These are phyloP conservation scores for Vitis hybrid DNA, from an alignment of 177 flowering plant species.

Conservation along the genomic window DNA sequence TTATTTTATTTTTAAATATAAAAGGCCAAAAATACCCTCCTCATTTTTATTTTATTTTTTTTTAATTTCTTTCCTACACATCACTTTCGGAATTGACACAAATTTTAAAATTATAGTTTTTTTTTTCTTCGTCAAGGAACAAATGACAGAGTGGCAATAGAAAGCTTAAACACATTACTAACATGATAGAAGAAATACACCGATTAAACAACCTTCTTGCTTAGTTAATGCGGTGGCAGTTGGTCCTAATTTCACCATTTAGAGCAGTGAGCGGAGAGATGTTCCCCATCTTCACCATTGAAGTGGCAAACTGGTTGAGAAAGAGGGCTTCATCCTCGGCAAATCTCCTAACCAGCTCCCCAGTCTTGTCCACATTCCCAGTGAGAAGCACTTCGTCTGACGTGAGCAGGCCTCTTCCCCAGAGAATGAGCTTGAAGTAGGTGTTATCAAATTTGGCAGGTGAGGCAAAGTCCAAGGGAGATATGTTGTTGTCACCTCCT, in stretches of 20 bases:
- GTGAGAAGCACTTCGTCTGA: conserved; percentile 83
- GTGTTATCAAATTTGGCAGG: conserved; percentile 79
- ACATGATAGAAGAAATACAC: too few relatives aligned
- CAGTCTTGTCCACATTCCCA: conserved; percentile 44
- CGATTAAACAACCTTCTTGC: neutral
- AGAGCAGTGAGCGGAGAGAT: conserved; percentile 63
- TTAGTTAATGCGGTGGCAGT: conserved; percentile 60
- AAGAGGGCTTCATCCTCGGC: conserved; percentile 63
- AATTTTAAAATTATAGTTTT: too few relatives aligned
- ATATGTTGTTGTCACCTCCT: conserved; percentile 81
- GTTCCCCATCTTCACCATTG: conserved; percentile 90
- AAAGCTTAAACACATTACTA: too few relatives aligned
- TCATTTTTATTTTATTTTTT: too few relatives aligned
- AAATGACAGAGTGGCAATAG: too few relatives aligned
- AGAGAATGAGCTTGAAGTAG: conserved; percentile 74
- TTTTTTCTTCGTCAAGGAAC: too few relatives aligned
- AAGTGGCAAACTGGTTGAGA: conserved; percentile 65
- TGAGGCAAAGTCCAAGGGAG: conserved; percentile 69
- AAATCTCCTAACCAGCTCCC: conserved; percentile 35
- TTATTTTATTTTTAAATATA: too few relatives aligned
- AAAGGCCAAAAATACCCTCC: too few relatives aligned
- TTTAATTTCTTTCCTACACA: too few relatives aligned
- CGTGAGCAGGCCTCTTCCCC: conserved; percentile 76
- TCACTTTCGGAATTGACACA: too few relatives aligned
- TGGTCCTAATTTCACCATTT: conserved; percentile 71